Base-by-base conservation (phyloP, 768 basidiomycete genomes). In the Ephemerocybe angulata region DNA sequence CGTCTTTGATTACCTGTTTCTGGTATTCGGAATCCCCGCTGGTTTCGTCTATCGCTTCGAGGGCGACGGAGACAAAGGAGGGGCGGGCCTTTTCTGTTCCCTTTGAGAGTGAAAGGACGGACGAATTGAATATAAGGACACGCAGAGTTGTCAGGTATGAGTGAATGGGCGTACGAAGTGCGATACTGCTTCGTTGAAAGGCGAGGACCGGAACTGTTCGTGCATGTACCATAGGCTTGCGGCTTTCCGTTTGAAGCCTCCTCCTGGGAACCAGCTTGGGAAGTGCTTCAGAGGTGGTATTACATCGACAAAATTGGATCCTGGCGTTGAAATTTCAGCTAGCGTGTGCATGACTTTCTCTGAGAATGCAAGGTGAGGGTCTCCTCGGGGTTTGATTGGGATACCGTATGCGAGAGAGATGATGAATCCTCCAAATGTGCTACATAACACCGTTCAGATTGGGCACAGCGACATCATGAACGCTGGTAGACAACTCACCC, bases 191-290 rank as follows among this genome's bases (percentile, higher is more conserved):
- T 64, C 61, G 3, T 55, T 53, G 47, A 70, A 78, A 1, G 76
- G 76, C 17, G 62, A 54, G 8, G 76, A 68, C 50, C 62, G 62
- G 70, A 67, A 71, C 41, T 63, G 59, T 12, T 65, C 56, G 21
- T 70, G 60, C 13, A 67, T 62, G 47, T 58, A 62, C 8, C 63
- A 65, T 72, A 76, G 77, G 56, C 71, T 67, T 40, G 63, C 67
- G 0, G 77, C 79, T 53, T 64, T 68, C 50, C 58, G 53, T 61
- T 80, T 72, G 68, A 69, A 72, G 0, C 62, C 59, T 2, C 70
- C 66, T 8, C 70, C 68, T 5, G 72, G 72, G 12, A 71, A 28
- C 68, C 68, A 73, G 15, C 55, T 55, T 3, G 70, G 71, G 25
- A 72, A 50, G 33, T 66, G 62, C 43, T 63, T 67, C 38, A 72